These are phyloP conservation scores for Canavalia gladiata DNA, from an alignment of 306 rosid species.

Conservation along the genomic window DNA sequence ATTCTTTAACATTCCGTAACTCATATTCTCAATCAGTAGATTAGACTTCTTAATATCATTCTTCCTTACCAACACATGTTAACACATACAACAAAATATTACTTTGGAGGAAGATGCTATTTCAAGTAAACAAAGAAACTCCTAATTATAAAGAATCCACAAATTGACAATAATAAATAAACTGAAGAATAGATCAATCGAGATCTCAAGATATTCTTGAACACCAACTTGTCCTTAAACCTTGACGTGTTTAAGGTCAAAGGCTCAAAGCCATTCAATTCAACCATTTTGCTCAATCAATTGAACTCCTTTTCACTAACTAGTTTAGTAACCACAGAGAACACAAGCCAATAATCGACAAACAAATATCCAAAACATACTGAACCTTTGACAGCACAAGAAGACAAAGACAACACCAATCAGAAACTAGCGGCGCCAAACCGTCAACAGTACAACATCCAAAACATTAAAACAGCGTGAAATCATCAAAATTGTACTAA, in stretches of 20 bases:
- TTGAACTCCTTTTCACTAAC: neutral
- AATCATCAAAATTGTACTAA: slow-evolving; percentile 24
- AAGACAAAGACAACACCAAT: slow-evolving; percentile 32
- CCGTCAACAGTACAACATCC: neutral
- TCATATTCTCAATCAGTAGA: neutral
- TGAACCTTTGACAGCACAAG: slow-evolving; percentile 26
- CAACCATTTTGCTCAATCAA: slow-evolving; percentile 15
- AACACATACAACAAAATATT: neutral
- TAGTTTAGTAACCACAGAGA: neutral
- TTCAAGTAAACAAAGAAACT: neutral
- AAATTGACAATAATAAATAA: neutral
- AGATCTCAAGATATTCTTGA: neutral
- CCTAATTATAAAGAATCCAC: neutral
- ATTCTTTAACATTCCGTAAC: neutral
- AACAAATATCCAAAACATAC: neutral
- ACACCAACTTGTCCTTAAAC: neutral
- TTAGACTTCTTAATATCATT: neutral
- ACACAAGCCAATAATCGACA: slow-evolving; percentile 1
- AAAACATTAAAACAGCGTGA: slow-evolving; percentile 31
- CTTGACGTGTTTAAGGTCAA: slow-evolving; percentile 15
- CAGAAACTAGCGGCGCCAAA: neutral
- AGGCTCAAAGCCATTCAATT: neutral
- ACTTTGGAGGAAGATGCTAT: neutral
- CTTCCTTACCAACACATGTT: neutral
- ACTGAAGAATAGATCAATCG: slow-evolving; percentile 21